Evolutionary conservation across 768 basidiomycete species (phyloP), one percentile per base, ranked within the genome.

Genomic region (Hemileccinum rubropunctum): DNA sequence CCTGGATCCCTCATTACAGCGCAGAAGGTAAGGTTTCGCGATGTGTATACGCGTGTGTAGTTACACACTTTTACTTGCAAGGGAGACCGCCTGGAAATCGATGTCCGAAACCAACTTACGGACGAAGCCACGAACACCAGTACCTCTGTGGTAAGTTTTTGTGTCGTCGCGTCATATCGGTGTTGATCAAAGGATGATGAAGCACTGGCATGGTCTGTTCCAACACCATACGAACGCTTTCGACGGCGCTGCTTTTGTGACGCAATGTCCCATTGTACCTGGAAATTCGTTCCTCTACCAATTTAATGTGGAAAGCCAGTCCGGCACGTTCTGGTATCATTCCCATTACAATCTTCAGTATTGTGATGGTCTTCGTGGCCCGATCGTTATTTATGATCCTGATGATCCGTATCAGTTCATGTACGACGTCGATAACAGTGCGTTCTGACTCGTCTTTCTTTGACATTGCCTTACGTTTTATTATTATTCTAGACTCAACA

Each of bases 361-460:
- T 47, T 82, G 81, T 44, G 80, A 82, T 47, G 80, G 80, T 0
- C 67, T 82, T 21, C 63, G 80, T 37, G 80, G 79, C 0, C 67
- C 74, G 3, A 33, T 80, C 32, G 70, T 81, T 7, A 64, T 81
- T 13, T 76, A 78, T 33, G 76, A 78, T 41, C 69, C 65, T 8
- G 17, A 63, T 11, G 71, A 71, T 48, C 69, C 67, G 6, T 52
- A 61, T 33, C 51, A 43, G 13, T n/a, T n/a, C 26, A 48, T 71
- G 54, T 65, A 67, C 44, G 75, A 77, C 38, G 64, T 75, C 26
- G 75, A 77, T 43, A 66, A 70, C 34, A 45, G 59, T 64, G n/a
- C 21, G 56, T 52, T 39, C 15, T 42, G 13, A 13, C 15, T 15
- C 10, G 9, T 10, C 18, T 2, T 8, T 45, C 26, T 32, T 39